These are phyloP conservation scores for Cylindrodendrum hubeiense DNA, from an alignment of 2,329 filamentous ascomycete species.

Conservation along the genomic window DNA sequence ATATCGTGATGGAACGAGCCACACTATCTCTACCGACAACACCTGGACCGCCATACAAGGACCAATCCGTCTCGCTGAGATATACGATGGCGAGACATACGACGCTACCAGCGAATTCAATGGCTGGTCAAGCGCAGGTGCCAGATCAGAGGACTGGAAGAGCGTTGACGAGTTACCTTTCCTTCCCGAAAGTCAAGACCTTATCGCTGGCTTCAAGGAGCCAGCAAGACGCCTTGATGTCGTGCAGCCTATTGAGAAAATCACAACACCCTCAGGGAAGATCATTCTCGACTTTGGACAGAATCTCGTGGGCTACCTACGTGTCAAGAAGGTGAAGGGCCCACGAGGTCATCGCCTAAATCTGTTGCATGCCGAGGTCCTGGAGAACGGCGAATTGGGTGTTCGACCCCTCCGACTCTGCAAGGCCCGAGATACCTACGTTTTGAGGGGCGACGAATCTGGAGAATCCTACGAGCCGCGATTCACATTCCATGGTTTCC, in stretches of 20 bases:
- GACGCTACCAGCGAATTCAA: constrained; percentile 51
- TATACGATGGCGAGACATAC: constrained; percentile 67
- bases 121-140: constrained; percentile 30
- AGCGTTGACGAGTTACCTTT: constrained; percentile 21
- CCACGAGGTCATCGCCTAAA: constrained; percentile 55
- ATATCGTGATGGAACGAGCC: constrained; percentile 45
- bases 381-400: constrained; percentile 61
- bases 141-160: constrained; percentile 24
- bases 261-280: constrained; percentile 55
- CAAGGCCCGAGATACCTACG: constrained; percentile 31
- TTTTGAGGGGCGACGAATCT: constrained; percentile 25
- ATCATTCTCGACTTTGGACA: constrained; percentile 69
- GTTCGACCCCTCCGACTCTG: constrained; percentile 38
- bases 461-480: constrained; percentile 55
- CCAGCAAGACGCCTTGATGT: constrained; percentile 44
- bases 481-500: constrained; percentile 69
- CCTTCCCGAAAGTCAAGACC: constrained; percentile 26
- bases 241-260: constrained; percentile 32
- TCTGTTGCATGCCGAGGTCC: constrained; percentile 66
- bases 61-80: constrained; percentile 53
- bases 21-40: constrained; percentile 51
- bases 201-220: constrained; percentile 57
- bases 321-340: constrained; percentile 52
- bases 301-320: constrained; percentile 66
- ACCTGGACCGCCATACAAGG: constrained; percentile 53